Base-by-base conservation (phyloP, 116 monocot genomes). In the Dioscorea cayenensis region DNA sequence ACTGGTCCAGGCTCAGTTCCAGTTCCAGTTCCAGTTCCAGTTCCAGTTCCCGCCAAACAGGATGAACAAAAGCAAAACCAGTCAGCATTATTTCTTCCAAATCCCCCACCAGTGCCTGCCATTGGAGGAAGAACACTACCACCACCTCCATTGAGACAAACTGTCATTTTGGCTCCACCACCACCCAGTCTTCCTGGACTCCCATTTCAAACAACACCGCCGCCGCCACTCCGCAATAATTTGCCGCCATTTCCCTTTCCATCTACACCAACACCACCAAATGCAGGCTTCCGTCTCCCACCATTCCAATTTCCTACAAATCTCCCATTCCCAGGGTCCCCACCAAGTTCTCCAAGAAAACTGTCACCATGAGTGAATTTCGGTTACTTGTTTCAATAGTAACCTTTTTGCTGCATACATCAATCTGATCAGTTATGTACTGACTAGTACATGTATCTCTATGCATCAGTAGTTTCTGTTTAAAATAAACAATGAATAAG, bases 161-260 rank as follows among this genome's bases (percentile, higher is more conserved):
- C 59, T 35, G 21, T 71, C 28, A 20, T 74, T 2, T 49, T 88
- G 2, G 67, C 36, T 65, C 82, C 85, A 10, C 68, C 79, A 10
- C 73, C 78, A 13, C 49, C 73, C 2, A 3, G 70, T 43, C 69
- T 75, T 36, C 74, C 79, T 7, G 66, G 78, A 19, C 38, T 69
- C 16, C 82, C 73, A 12, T 65, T 76, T 23, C 73, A 58, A 49
- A 68, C 80, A 49, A 68, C 80, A 3, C 79, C 76, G 1, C 65
- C 85, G 36, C 70, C 74, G 0, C 28, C 67, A 1, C 32, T 32
- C 32, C 32, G 32, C 32, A 6, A 67, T 49, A 27, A 21, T 17
- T 8, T 74, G 3, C 79, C 79, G 1, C 59, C 78, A 62, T 3
- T 78, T n/a, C 70, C 75, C 23, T 3, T 78, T 28, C 28, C 71